Percentiles rank a stretch among this genome's conserved stretches.
Evolutionary conservation across 2,329 filamentous ascomycete genomes (phyloP).

Genomic region (Cladophialophora bantiana): DNA sequence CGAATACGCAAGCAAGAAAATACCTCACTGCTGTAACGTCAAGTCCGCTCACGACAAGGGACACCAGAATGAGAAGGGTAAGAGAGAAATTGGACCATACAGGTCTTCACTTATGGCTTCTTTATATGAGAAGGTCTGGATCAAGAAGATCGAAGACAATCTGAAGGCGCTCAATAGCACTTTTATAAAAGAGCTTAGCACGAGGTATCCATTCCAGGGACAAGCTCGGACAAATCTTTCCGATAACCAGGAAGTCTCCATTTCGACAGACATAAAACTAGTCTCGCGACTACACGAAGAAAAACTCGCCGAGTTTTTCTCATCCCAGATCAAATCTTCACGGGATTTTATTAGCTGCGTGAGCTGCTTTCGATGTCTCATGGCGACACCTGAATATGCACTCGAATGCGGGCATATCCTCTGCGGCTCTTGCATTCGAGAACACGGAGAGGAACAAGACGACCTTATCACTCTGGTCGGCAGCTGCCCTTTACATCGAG

Average conservation of each 20-base stretch:
- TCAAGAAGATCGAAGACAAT: slow-evolving; percentile 5
- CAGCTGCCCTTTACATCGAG: not conserved
- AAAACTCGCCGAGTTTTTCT: slow-evolving; percentile 5
- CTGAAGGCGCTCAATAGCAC: not conserved
- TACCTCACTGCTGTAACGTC: not conserved
- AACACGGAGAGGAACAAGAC: slow-evolving; percentile 1
- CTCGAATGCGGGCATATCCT: not conserved
- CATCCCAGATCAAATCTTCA: not conserved
- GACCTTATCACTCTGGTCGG: slow-evolving; percentile 1
- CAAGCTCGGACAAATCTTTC: not conserved
- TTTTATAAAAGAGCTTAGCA: not conserved
- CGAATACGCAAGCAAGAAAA: slow-evolving; percentile 3
- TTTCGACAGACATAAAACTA: not conserved
- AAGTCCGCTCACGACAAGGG: slow-evolving; percentile 4
- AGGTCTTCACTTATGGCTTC: slow-evolving; percentile 4
- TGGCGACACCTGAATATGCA: not conserved
- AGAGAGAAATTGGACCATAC: not conserved
- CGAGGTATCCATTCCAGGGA: not conserved
- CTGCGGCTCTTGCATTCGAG: not conserved
- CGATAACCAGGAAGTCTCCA: not conserved
- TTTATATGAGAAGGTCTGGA: slow-evolving; percentile 1
- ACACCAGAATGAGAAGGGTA: slow-evolving; percentile 4
- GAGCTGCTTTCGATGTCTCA: slow-evolving; percentile 4
- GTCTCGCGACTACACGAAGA: not conserved
- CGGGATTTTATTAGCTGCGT: not conserved